Conservation (phyloP, 108 stramenopile species). For the Pinguiococcus pyrenoidosus region DNA sequence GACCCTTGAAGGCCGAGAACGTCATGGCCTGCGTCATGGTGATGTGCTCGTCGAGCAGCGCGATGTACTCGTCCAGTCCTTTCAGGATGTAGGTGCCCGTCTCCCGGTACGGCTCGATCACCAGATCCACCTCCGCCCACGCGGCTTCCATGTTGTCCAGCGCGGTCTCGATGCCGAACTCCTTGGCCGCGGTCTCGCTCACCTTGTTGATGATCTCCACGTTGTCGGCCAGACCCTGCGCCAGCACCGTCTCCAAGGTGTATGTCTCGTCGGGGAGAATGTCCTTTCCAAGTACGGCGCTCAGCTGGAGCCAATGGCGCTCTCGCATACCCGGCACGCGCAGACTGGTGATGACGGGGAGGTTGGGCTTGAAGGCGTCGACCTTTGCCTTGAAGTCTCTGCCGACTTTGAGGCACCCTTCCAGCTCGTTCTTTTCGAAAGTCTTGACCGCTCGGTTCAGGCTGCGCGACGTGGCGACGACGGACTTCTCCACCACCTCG, state of each 20-base stretch:
- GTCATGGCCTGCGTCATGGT: constrained; percentile 52
- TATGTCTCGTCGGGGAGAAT: constrained; percentile 23
- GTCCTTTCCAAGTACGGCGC: constrained; percentile 15
- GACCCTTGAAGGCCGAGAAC: constrained; percentile 37
- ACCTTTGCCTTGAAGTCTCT: constrained; percentile 9
- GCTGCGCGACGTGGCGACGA: constrained; percentile 10
- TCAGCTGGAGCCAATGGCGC: constrained; percentile 44
- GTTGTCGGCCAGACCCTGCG: constrained; percentile 25
- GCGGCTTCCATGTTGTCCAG: constrained; percentile 31
- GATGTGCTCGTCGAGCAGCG: constrained; percentile 48
- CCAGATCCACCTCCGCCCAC: constrained; percentile 10
- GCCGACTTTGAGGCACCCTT: constrained; percentile 17
- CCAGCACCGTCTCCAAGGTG: constrained; percentile 23
- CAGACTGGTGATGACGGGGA: constrained; percentile 36
- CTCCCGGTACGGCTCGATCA: constrained; percentile 13
- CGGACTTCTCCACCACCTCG: constrained; percentile 34
- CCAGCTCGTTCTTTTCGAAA: constrained; percentile 26
- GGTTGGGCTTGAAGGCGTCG: constrained; percentile 29
- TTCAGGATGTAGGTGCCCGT: constrained; percentile 33
- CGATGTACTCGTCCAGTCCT: constrained; percentile 41
- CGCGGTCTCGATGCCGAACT: constrained; percentile 29
- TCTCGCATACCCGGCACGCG: constrained; percentile 48
- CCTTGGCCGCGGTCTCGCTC: constrained; percentile 31
- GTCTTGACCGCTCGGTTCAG: constrained; percentile 32
- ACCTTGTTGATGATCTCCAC: constrained; percentile 25